phyloP scores from a whole-genome alignment of 2,329 filamentous ascomycete species.

The Microcyclospora tardicrescens region DNA sequence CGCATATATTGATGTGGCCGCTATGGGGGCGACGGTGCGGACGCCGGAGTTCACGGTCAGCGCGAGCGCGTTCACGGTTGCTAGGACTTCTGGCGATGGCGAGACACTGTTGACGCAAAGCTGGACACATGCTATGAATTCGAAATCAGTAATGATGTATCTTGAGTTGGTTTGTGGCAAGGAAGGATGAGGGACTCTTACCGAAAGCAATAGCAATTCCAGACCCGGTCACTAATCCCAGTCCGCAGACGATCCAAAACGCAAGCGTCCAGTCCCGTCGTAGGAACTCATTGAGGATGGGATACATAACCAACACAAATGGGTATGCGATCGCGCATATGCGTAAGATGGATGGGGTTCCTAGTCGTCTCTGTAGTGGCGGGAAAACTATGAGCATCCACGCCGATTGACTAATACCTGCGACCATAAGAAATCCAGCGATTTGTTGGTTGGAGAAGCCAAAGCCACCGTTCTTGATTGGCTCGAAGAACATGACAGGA shows the following conservation, averaged over 20 bases:
- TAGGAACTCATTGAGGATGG: constrained; percentile 46
- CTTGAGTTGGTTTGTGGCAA: background rate
- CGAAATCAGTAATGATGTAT: background rate
- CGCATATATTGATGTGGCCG: constrained; percentile 56
- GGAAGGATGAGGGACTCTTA: constrained; percentile 18
- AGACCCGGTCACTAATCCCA: constrained; percentile 41
- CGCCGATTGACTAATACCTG: constrained; percentile 52
- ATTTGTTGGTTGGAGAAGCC: constrained; percentile 51
- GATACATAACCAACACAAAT: constrained; percentile 44
- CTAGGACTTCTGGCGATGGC: constrained; percentile 50
- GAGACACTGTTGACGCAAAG: constrained; percentile 62
- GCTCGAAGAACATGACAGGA: constrained; percentile 57
- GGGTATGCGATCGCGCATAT: constrained; percentile 49
- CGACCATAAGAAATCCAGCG: constrained; percentile 50
- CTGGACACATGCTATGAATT: constrained; percentile 44
- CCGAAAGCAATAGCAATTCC: constrained; percentile 58
- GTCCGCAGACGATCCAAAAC: constrained; percentile 46
- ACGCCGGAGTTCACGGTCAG: constrained; percentile 50
- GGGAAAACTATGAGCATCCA: constrained; percentile 65
- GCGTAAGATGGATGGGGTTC: constrained; percentile 53
- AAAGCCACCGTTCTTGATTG: constrained; percentile 49
- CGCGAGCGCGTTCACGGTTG: constrained; percentile 57
- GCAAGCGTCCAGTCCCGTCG: constrained; percentile 28
- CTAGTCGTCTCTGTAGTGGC: constrained; percentile 48
- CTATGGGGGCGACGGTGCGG: constrained; percentile 52